phyloP scores from a whole-genome alignment of 2,329 filamentous ascomycete genomes.

The Penicillium sp. region DNA sequence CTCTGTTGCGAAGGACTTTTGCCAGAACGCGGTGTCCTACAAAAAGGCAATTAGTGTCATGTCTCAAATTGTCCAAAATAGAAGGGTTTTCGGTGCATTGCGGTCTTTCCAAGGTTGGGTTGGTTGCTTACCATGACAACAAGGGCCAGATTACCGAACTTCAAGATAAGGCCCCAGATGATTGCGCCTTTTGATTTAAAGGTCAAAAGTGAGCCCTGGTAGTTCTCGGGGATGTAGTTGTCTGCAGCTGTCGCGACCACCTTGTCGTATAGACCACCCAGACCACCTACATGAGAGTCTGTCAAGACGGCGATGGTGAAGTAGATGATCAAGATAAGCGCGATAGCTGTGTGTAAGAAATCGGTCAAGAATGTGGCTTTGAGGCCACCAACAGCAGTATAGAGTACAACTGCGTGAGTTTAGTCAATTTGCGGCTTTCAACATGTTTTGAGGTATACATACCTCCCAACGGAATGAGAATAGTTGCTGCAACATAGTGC shows the following conservation, averaged over 20 bases:
- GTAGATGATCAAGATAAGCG: conserved; percentile 52
- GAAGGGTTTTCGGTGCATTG: too few relatives aligned
- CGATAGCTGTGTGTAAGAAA: conserved; percentile 52
- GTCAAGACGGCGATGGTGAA: conserved; percentile 51
- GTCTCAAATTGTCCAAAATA: too few relatives aligned
- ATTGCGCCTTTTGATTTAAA: conserved; percentile 51
- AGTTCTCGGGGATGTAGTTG: conserved; percentile 50
- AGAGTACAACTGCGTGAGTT: conserved; percentile 42
- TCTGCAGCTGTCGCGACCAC: conserved; percentile 45
- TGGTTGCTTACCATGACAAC: conserved; percentile 47
- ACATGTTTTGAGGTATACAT: conserved; percentile 4
- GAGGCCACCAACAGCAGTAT: conserved; percentile 52
- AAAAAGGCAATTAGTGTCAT: background rate
- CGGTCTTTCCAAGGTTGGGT: too few relatives aligned
- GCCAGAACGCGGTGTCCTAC: conserved; percentile 55
- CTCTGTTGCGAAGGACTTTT: conserved; percentile 54
- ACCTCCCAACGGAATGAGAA: conserved; percentile 52
- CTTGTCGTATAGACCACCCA: conserved; percentile 51
- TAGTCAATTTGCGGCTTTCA: background rate
- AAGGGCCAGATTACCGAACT: conserved; percentile 53
- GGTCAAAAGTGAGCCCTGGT: conserved; percentile 50
- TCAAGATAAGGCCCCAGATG: conserved; percentile 50
- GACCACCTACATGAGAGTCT: conserved; percentile 45
- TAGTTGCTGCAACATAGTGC: conserved; percentile 50
- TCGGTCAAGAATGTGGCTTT: conserved; percentile 55